phyloP scores from a whole-genome alignment of 768 basidiomycete species.

The Pluteus cervinus region DNA sequence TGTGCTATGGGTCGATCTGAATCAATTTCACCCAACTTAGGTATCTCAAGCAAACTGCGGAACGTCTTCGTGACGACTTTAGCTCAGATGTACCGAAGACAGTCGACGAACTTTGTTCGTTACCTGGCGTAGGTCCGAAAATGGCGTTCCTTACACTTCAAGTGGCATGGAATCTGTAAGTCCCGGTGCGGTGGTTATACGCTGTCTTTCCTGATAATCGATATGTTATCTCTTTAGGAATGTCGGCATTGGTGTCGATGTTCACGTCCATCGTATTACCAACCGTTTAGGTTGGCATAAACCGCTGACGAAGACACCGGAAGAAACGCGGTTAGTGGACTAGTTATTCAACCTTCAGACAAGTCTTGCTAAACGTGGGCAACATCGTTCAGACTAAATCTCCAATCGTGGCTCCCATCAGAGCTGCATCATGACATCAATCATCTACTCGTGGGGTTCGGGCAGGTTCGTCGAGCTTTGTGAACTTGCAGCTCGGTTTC shows the following conservation, averaged over 20 bases:
- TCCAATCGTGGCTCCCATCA: slow-evolving; percentile 80
- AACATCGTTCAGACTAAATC: slow-evolving; percentile 54
- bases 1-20: background rate
- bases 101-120: slow-evolving; percentile 78
- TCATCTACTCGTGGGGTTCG: slow-evolving; percentile 77
- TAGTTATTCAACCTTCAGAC: background rate
- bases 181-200: background rate
- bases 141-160: slow-evolving; percentile 90
- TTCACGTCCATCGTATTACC: slow-evolving; percentile 94
- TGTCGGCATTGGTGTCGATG: slow-evolving; percentile 90
- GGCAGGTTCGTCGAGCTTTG: slow-evolving; percentile 46
- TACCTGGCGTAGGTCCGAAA: slow-evolving; percentile 93
- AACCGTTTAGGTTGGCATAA: slow-evolving; percentile 92
- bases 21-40: slow-evolving; percentile 26
- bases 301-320: slow-evolving; percentile 76
- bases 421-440: slow-evolving; percentile 74
- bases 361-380: background rate
- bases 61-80: slow-evolving; percentile 63
- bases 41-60: slow-evolving; percentile 71
- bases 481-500: background rate
- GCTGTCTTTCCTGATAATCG: background rate
- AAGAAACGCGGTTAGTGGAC: slow-evolving; percentile 67
- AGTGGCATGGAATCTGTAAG: slow-evolving; percentile 78
- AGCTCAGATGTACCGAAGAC: slow-evolving; percentile 85
- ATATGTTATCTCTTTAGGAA: slow-evolving; percentile 42